Evolutionary conservation across 192 early-diverging fungal species (phyloP), one percentile per base, ranked within the genome.

Genomic region (Rhizophlyctis rosea): DNA sequence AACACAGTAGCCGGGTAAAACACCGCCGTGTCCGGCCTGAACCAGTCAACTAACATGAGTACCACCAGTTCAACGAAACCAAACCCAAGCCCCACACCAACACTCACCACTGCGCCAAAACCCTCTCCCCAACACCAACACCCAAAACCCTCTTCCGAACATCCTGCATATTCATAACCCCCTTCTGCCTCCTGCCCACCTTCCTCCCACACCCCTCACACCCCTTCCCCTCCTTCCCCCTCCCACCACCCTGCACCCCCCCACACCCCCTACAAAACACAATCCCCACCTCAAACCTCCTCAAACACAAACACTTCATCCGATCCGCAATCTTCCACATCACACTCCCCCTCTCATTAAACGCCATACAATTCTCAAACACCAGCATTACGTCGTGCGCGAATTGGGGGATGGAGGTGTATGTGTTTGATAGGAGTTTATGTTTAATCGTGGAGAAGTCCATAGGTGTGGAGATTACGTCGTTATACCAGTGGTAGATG

Each of bases 171-270:
- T 7, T 13, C 39, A 44, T 44, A 18, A 44, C 7, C 39, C 9
- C 39, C 7, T 44, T 44, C 39, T 44, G 39, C 9, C 39, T 18
- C 39, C 39, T 44, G 9, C 7, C 7, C 39, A 44, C 39, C 39
- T 44, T 44, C 39, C 7, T 18, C 9, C 39, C 39, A 44, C 39
- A 44, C 39, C 18, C 36, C 18, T 7, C 57, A 59, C 32, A 54
- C 25, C 57, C 36, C 33, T 31, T 29, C 64, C 59, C 48, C 39
- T 44, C 39, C 7, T 13, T 18, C 18, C 7, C 7, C 39, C 57
- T 59, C 33, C 32, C 34, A 71, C 59, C 48, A 7, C 18, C 39
- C 7, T 13, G 9, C 18, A 44, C 7, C 39, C 39, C 39, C 7
- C 18, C 39, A 44, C 39, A 44, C 39, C 18, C 39, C 39, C 39